Evolutionary conservation across 2,329 filamentous ascomycete species (phyloP).

Genomic region (Beauveria sp.): DNA sequence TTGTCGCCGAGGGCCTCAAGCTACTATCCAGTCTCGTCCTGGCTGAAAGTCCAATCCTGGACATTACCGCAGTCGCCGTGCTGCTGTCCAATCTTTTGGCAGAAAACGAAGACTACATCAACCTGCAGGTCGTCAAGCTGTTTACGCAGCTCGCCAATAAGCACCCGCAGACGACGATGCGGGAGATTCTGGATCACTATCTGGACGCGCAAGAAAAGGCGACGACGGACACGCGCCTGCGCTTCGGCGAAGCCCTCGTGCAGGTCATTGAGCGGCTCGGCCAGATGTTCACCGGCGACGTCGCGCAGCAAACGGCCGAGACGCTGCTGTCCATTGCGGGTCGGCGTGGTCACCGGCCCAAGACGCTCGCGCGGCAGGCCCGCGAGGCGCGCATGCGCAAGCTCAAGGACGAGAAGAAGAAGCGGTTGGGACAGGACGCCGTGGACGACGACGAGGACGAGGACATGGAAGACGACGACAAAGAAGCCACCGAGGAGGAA

Average conservation of each 20-base stretch:
- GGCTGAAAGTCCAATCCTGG: conserved; percentile 48
- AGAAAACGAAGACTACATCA: conserved; percentile 65
- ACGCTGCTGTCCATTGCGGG: conserved; percentile 57
- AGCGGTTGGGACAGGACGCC: conserved; percentile 19
- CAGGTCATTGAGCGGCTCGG: conserved; percentile 57
- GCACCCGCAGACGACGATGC: conserved; percentile 54
- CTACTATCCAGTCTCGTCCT: conserved; percentile 51
- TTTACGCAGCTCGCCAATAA: conserved; percentile 53
- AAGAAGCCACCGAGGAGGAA: conserved; percentile 39
- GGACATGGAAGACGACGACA: conserved; percentile 31
- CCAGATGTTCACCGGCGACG: conserved; percentile 45
- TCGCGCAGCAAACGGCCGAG: conserved; percentile 44
- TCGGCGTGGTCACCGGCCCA: conserved; percentile 52
- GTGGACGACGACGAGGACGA: conserved; percentile 35
- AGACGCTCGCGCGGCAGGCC: conserved; percentile 49
- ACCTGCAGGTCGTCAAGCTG: conserved; percentile 58
- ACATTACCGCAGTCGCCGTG: conserved; percentile 57
- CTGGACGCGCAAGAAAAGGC: conserved; percentile 53
- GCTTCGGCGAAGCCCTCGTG: conserved; percentile 60
- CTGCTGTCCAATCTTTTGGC: conserved; percentile 56
- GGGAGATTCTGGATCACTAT: conserved; percentile 60
- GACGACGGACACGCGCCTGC: conserved; percentile 54
- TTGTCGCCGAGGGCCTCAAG: conserved; percentile 58
- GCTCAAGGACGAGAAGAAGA: conserved; percentile 33
- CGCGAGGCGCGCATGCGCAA: conserved; percentile 41